Conservation (phyloP, 2,329 filamentous ascomycete species). For the Tolypocladium guangdongense region DNA sequence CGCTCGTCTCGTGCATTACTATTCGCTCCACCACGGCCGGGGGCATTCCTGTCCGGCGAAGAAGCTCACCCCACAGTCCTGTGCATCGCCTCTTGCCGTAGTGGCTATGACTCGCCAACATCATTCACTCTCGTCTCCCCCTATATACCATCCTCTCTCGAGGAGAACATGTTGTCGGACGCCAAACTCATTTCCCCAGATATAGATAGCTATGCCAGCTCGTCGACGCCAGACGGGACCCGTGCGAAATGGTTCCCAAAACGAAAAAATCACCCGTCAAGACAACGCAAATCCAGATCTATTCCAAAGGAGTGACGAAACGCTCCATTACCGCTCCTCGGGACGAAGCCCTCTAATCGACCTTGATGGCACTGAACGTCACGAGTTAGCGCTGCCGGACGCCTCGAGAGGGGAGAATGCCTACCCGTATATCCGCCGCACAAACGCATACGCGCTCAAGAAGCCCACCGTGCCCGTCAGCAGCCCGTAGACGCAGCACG, state of each 20-base stretch:
- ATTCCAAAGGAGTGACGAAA: not conserved
- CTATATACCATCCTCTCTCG: not conserved
- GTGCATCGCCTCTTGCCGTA: not conserved
- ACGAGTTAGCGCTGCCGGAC: slow-evolving; percentile 1
- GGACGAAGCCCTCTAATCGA: slow-evolving; percentile 22
- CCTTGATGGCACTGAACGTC: slow-evolving; percentile 36
- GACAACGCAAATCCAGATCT: not conserved
- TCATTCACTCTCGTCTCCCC: not conserved
- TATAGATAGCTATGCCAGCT: no score
- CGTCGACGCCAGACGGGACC: no score
- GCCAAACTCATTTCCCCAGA: not conserved
- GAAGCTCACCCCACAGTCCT: no score
- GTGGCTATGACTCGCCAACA: not conserved
- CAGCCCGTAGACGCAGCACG: slow-evolving; percentile 70
- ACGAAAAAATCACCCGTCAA: not conserved
- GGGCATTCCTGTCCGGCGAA: no score
- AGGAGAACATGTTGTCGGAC: not conserved
- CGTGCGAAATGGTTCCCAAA: no score
- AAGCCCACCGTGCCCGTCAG: slow-evolving; percentile 79
- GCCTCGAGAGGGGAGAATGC: slow-evolving; percentile 15
- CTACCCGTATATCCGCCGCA: slow-evolving; percentile 72
- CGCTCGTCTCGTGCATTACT: not conserved
- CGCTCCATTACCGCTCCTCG: not conserved
- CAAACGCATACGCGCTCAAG: slow-evolving; percentile 72
- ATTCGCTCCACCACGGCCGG: not conserved